Evolutionary conservation across 2,329 filamentous ascomycete genomes (phyloP).

Genomic region (Trichoderma atrobrunneum): DNA sequence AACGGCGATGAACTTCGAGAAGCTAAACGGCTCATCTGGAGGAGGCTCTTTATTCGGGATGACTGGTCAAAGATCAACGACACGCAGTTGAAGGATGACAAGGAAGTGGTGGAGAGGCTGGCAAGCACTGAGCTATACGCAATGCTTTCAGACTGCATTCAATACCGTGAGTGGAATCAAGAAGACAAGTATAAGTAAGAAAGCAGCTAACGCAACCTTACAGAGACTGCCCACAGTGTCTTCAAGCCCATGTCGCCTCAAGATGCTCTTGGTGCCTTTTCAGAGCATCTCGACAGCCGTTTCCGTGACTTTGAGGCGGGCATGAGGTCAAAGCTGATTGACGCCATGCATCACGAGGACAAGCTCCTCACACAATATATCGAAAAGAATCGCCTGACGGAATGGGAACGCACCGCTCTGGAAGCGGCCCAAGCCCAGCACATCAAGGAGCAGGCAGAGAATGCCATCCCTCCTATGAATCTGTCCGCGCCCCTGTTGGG

Average conservation of each 20-base stretch:
- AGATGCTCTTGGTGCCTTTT: constrained; percentile 58
- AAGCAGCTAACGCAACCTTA: constrained; percentile 19
- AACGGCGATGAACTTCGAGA: constrained; percentile 57
- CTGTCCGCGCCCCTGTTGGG: background rate
- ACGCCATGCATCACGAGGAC: constrained; percentile 73
- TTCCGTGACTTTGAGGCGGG: constrained; percentile 60
- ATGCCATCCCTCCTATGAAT: constrained; percentile 15
- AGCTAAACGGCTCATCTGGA: constrained; percentile 70
- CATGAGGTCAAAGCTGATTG: constrained; percentile 63
- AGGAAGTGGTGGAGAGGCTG: constrained; percentile 61
- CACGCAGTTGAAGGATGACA: constrained; percentile 70
- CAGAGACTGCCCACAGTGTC: constrained; percentile 43
- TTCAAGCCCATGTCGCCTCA: constrained; percentile 50
- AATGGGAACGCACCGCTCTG: constrained; percentile 56
- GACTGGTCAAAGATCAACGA: constrained; percentile 81
- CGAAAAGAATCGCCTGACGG: constrained; percentile 64
- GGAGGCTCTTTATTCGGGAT: constrained; percentile 77
- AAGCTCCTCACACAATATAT: constrained; percentile 61
- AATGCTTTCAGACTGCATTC: constrained; percentile 63
- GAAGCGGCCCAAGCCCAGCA: constrained; percentile 38
- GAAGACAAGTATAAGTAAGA: background rate
- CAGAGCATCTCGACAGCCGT: constrained; percentile 59
- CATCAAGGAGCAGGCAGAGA: constrained; percentile 31
- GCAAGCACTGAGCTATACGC: constrained; percentile 65
- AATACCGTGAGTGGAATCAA: constrained; percentile 55